phyloP scores from a whole-genome alignment of 2,329 filamentous ascomycete species.

The Ceratocystis ficicola region DNA sequence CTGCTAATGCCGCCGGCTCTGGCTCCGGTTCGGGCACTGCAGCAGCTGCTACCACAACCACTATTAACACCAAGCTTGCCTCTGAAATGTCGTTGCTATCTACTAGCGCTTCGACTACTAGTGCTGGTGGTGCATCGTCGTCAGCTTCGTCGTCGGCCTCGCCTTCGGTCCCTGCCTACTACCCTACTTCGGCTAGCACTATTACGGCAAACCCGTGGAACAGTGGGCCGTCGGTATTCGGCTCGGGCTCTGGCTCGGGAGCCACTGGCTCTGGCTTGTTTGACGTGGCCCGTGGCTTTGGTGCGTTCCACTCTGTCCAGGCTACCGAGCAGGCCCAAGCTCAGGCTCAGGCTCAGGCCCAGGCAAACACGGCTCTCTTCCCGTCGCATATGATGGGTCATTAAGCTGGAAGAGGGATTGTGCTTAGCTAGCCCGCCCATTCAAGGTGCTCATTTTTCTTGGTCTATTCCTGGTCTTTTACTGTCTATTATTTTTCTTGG shows the following conservation, averaged over 20 bases:
- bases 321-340: not conserved
- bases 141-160: conserved; percentile 11
- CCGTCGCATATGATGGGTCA: conserved; percentile 31
- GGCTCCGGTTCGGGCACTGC: conserved; percentile 3
- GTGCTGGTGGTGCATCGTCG: not conserved
- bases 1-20: not conserved
- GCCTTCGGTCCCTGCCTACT: conserved; percentile 16
- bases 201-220: conserved; percentile 21
- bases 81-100: conserved; percentile 23
- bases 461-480: not conserved
- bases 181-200: conserved; percentile 15
- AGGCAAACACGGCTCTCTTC: conserved; percentile 17
- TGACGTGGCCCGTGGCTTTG: not conserved
- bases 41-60: conserved; percentile 23
- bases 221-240: conserved; percentile 5
- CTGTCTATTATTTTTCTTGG: not conserved
- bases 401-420: conserved; percentile 21
- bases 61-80: conserved; percentile 23
- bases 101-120: conserved; percentile 22
- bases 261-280: conserved; percentile 9
- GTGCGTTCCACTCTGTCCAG: conserved; percentile 1
- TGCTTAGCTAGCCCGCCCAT: not conserved
- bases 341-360: not conserved
- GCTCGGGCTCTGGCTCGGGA: not conserved
- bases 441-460: not conserved